phyloP scores from a whole-genome alignment of 805 yeast species.

The Metschnikowia proteae region DNA sequence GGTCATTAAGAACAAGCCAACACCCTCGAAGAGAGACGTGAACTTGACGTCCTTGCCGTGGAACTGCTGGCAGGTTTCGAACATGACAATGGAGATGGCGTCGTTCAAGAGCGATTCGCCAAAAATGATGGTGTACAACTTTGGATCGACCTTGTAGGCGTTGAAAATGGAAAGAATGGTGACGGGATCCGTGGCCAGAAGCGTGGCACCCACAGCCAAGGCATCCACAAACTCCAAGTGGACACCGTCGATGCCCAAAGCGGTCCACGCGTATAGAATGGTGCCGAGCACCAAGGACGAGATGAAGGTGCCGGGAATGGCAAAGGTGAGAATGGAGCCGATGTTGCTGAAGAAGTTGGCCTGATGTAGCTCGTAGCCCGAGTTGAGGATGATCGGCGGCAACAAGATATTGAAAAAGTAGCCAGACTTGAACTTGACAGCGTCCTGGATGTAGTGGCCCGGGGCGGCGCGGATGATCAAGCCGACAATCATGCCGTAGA shows the following conservation, averaged over 20 bases:
- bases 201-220: constrained; percentile 93
- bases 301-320: constrained; percentile 94
- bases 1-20: constrained; percentile 88
- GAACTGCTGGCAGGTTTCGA: constrained; percentile 95
- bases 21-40: constrained; percentile 84
- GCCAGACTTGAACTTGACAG: constrained; percentile 90
- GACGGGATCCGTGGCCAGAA: constrained; percentile 98
- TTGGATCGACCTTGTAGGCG: constrained; percentile 97
- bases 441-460: constrained; percentile 95
- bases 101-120: constrained; percentile 95
- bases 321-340: constrained; percentile 86
- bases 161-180: constrained; percentile 94
- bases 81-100: constrained; percentile 98
- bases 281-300: constrained; percentile 90
- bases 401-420: constrained; percentile 90
- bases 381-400: constrained; percentile 94
- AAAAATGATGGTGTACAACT: constrained; percentile 91
- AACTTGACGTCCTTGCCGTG: constrained; percentile 76
- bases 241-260: constrained; percentile 85
- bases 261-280: constrained; percentile 84
- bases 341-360: constrained; percentile 91
- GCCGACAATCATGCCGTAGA: constrained; percentile 96
- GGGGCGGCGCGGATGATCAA: constrained; percentile 85
- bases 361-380: constrained; percentile 96
- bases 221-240: constrained; percentile 94